Evolutionary conservation across 495 filamentous ascomycete species (phyloP), one percentile per base, ranked within the genome.

Genomic region (Ramalina peruviana): DNA sequence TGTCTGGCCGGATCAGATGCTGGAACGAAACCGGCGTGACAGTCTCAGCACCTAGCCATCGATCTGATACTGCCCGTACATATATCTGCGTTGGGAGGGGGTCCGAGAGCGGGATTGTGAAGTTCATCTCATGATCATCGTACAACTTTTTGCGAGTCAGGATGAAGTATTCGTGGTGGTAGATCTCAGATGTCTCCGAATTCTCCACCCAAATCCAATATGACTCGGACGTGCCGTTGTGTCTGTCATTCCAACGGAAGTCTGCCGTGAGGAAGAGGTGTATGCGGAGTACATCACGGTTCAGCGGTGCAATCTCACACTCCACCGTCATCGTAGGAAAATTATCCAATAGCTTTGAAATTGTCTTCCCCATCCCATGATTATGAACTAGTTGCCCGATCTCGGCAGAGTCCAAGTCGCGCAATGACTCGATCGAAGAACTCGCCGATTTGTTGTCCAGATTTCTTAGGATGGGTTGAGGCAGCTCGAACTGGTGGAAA

Each of bases 131-230:
- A 57, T 99, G 92, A 19, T 92, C 85, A 66, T 95, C 86, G 54
- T 94, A 77, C 0, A 97, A 71, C 68, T 94, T 96, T 66, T 78
- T 84, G 47, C 88, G 73, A 47, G 76, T 88, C 6, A 99, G 72
- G 45, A 99, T 86, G 67, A 97, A 97, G 63, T 83, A 95, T 63
- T 99, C 92, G 50, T 95, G 87, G 58, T 99, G 92, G 56, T 94
- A 99, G 36, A 99, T 96, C 61, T 97, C 88, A 1, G 86, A 90
- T 0, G 89, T 94, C 57, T 97, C 93, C 0, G 90, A 96, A 60
- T 97, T 94, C 65, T 99, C 92, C 15, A 97, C 90, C 93, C 93
- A 97, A 43, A 97, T 82, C 79, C 89, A 97, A 66, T 92, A 99
- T 17, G 87, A 88, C 60, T 99, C 92, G 2, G 90, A 94, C 4